phyloP scores from a whole-genome alignment of 139 green algal species.

The Ulvella scutata region DNA sequence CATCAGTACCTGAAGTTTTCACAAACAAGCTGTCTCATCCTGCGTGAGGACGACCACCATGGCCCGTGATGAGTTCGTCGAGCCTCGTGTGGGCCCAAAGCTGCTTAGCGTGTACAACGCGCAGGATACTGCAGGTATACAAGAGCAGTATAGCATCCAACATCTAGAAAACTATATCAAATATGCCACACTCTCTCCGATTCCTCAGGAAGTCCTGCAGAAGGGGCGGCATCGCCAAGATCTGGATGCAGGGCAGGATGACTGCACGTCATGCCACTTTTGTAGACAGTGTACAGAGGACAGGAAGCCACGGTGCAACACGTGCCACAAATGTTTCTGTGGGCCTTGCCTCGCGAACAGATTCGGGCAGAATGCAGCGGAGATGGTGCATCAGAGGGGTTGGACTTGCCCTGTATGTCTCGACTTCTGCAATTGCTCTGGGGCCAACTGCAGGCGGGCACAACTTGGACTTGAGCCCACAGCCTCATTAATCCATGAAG shows the following conservation, averaged over 20 bases:
- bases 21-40: too few relatives aligned
- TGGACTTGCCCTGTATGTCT: not conserved
- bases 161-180: not conserved
- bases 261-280: not conserved
- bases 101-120: not conserved
- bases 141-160: not conserved
- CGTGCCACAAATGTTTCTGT: not conserved
- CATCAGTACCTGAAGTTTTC: too few relatives aligned
- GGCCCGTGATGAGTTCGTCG: not conserved
- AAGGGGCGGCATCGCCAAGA: not conserved
- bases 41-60: too few relatives aligned
- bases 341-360: not conserved
- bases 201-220: not conserved
- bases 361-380: not conserved
- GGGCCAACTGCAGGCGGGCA: not conserved
- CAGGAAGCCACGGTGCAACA: not conserved
- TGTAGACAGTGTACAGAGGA: not conserved
- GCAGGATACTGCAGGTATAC: not conserved
- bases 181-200: not conserved
- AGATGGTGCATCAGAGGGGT: not conserved
- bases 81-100: not conserved
- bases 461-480: not conserved
- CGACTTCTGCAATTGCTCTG: not conserved
- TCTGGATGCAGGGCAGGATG: not conserved
- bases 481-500: not conserved